Evolutionary conservation across 306 rosid species (phyloP), one percentile per base, ranked within the genome.

Genomic region (Vigna reflexopilosa): DNA sequence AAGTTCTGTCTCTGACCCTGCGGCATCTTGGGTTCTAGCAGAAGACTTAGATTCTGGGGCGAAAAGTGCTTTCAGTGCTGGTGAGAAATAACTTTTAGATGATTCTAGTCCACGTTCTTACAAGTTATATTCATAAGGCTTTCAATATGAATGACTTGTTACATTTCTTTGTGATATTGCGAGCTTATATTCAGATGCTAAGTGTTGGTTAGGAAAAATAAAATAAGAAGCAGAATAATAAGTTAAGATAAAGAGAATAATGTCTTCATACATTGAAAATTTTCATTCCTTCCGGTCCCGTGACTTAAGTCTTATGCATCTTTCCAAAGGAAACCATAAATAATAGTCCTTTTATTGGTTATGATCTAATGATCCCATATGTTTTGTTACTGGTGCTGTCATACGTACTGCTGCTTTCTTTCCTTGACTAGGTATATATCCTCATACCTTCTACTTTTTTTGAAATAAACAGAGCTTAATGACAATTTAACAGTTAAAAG

Each of bases 31-130:
- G 85, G 72, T 83, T 84, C 78, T 67, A 80, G 81, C 90, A 6
- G 98, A 96, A 68, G 94, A 93, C 81, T 84, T 81, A 64, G 98
- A 91, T 76, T 83, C 97, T 32, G 89, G 88, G 56, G 79, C 88
- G 82, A 85, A 85, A 16, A 73, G 69, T 76, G 81, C 78, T 56
- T 80, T 72, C 80, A 52, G 59, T 84, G 85, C 48, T 75, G 90
- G 88, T 69, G 80, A 86, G 90, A 88, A 83, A 55, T 76, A 81
- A 67, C 42, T 70, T 73, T 58, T 83, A 77, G 89, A 91, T 88
- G 55, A 66, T 76, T 49, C 22, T 80, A 38, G 26, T 49, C 72
- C 47, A 78, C 62, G 57, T 78, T 77, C 63, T 76, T 61, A 47
- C 67, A 51, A 52, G 57, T 34, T 57, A 28, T 48, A 34, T 20